These are phyloP conservation scores for Fusarium bulbicola DNA, from an alignment of 2,329 filamentous ascomycete genomes.

Conservation along the genomic window DNA sequence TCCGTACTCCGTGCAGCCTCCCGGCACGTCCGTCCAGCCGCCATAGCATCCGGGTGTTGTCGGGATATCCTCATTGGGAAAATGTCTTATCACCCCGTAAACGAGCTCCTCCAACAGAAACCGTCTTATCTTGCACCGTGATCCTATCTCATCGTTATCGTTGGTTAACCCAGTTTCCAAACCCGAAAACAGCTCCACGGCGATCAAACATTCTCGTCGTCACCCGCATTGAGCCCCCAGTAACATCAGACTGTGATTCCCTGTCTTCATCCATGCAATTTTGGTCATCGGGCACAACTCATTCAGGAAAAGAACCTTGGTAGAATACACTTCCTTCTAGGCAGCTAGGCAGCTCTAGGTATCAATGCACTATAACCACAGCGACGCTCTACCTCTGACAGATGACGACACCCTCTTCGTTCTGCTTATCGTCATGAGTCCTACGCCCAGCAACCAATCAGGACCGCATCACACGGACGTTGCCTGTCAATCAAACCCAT, in stretches of 20 bases:
- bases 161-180: neutral
- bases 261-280: neutral
- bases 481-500: slow-evolving; percentile 18
- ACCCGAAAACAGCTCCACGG: slow-evolving; percentile 3
- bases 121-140: slow-evolving; percentile 5
- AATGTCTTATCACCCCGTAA: neutral
- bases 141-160: neutral
- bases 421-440: slow-evolving; percentile 28
- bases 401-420: slow-evolving; percentile 37
- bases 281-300: slow-evolving; percentile 30
- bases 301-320: slow-evolving; percentile 25
- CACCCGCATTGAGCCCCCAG: neutral
- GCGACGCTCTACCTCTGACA: neutral
- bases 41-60: slow-evolving; percentile 25
- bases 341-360: slow-evolving; percentile 26
- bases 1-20: neutral
- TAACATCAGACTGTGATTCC: neutral
- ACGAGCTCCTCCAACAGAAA: neutral
- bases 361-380: neutral
- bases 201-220: slow-evolving; percentile 14
- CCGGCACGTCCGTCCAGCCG: neutral
- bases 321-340: slow-evolving; percentile 20
- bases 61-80: slow-evolving; percentile 9
- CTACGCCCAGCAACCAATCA: slow-evolving; percentile 16
- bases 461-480: slow-evolving; percentile 18